Conservation (phyloP, 2,329 filamentous ascomycete species). For the Arthrobotrys sinensis region DNA sequence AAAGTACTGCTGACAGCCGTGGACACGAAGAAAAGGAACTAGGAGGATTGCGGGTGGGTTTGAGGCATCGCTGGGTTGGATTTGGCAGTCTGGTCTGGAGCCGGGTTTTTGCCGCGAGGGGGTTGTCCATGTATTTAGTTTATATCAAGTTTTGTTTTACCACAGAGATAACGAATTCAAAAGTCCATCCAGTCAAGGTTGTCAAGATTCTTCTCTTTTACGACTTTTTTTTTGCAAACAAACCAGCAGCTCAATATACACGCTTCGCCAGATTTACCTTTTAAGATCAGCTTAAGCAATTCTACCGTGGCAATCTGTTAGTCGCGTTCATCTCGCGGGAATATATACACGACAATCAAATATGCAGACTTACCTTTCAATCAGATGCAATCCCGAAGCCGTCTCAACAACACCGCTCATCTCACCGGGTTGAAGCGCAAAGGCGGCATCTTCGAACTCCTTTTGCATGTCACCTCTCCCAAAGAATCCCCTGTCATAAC, state of each 20-base stretch:
- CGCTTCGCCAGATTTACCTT: constrained; percentile 5
- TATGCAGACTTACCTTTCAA: constrained; percentile 79
- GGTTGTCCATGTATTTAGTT: too few species aligned
- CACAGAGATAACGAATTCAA: too few species aligned
- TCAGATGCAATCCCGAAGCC: constrained; percentile 93
- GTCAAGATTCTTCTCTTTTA: not conserved
- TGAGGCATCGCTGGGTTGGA: not conserved
- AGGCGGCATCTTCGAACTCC: constrained; percentile 97
- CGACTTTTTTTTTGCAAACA: not conserved
- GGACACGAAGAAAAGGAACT: not conserved
- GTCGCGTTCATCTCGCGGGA: not conserved
- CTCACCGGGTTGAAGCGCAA: constrained; percentile 87
- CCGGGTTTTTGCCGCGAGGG: too few species aligned
- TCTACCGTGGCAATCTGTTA: not conserved
- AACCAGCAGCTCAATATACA: constrained; percentile 4
- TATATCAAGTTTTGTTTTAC: too few species aligned
- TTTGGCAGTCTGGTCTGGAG: too few species aligned
- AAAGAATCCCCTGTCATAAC: constrained; percentile 81
- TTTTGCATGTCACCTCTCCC: constrained; percentile 97
- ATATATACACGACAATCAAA: not conserved
- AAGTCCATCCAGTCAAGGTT: too few species aligned
- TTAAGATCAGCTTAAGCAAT: not conserved
- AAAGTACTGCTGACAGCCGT: not conserved
- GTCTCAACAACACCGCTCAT: constrained; percentile 91
- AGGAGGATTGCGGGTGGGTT: not conserved